Base-by-base conservation (phyloP, 768 basidiomycete species). In the Amanita rimosa region DNA sequence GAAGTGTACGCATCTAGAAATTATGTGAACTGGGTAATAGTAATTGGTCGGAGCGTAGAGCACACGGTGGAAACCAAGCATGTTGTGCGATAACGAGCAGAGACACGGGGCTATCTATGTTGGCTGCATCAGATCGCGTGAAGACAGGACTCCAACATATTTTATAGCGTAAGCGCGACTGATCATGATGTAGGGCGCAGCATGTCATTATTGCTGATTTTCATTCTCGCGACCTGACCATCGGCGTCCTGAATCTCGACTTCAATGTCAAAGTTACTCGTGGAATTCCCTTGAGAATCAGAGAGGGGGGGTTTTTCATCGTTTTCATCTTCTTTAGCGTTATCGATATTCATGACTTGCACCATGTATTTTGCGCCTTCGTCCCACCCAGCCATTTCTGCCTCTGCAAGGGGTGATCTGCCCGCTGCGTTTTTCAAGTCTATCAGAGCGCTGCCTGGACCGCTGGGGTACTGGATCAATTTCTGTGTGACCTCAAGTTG, bases 321-420 rank as follows among this genome's bases (percentile, higher is more conserved):
- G 8, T 58, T 75, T 3, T 60, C 69, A 4, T 31, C 31, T 1
- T 54, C 67, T 17, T 64, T 67, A n/a, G 31, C 31, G 66, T 75
- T 3, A 71, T 82, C 81, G 2, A 92, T 70, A 45, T 78, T 75
- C 84, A 93, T 93, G 64, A 84, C 74, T 58, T 81, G 74, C 0
- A 87, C 87, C 39, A 91, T 71, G 82, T 84, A 90, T 57, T 74
- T 76, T 13, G 89, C 83, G 19, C 88, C 89, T 54, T 92, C 90
- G 14, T 89, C 81, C 81, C 85, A 88, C 1, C 77, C 84, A 2
- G 74, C 79, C 38, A 78, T 70, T 62, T 91, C 89, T 0, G 86
- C 91, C 62, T 89, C 88, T 13, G 74, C 83, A 0, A 93, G 72
- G n/a, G 89, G 79, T 24, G 87, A 81, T 44, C 74, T 73, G 2